Percentiles rank a stretch among this genome's conserved stretches.
Conservation (phyloP, 345 rosid species). For the Kandelia obovata region DNA sequence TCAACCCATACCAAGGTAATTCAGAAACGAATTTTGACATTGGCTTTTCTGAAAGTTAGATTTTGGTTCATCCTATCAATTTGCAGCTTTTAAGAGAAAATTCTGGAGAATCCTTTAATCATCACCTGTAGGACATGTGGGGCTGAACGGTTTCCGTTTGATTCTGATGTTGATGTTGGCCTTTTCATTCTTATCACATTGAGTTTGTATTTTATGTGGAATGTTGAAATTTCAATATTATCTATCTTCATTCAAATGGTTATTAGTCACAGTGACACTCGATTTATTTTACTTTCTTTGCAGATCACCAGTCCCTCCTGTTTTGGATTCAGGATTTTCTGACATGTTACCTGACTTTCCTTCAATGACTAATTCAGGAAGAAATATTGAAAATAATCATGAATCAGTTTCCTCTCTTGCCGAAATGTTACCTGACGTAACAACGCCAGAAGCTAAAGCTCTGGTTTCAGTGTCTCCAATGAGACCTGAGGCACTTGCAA, state of each 20-base stretch:
- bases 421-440: conserved; percentile 46
- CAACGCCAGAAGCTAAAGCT: conserved; percentile 58
- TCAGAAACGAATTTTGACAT: conserved; percentile 13
- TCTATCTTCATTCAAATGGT: not conserved
- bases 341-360: conserved; percentile 38
- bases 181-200: too few species aligned
- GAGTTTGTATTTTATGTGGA: too few species aligned
- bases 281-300: conserved; percentile 18
- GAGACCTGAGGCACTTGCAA: conserved; percentile 51
- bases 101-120: too few species aligned
- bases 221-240: not conserved
- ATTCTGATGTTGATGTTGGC: too few species aligned
- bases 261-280: not conserved
- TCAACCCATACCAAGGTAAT: conserved; percentile 46
- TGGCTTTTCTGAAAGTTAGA: not conserved
- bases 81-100: not conserved
- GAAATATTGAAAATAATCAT: conserved; percentile 39
- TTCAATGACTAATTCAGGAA: conserved; percentile 22
- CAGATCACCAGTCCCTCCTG: conserved; percentile 47
- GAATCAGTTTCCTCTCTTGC: conserved; percentile 38
- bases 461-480: conserved; percentile 56
- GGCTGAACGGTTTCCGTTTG: too few species aligned
- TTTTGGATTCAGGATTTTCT: conserved; percentile 34
- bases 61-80: not conserved
- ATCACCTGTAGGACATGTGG: too few species aligned